phyloP scores from a whole-genome alignment of 2,329 filamentous ascomycete genomes.

The Paecilomyces dactylethromorphus region DNA sequence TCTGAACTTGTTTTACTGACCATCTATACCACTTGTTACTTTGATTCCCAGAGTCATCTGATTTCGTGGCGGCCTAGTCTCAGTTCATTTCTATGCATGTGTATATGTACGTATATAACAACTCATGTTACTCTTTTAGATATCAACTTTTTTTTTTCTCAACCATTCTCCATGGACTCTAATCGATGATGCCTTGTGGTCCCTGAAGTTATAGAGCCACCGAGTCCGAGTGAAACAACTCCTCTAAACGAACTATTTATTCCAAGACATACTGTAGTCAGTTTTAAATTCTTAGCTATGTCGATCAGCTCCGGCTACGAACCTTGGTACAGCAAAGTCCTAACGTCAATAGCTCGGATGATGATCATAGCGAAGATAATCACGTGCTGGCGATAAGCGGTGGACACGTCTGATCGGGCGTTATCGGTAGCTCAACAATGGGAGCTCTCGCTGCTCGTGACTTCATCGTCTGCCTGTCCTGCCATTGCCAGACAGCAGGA shows the following conservation, averaged over 20 bases:
- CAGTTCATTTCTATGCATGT: not conserved
- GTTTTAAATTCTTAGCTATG: too few relatives aligned
- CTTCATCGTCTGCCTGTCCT: not conserved
- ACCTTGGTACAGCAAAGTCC: not conserved
- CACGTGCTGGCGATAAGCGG: not conserved
- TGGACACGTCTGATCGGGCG: not conserved
- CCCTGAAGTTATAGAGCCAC: too few relatives aligned
- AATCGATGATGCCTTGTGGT: too few relatives aligned
- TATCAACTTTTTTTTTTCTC: not conserved
- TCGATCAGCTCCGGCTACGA: too few relatives aligned
- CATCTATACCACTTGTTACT: not conserved
- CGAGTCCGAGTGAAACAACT: too few relatives aligned
- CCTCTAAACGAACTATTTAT: too few relatives aligned
- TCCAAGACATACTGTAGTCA: too few relatives aligned
- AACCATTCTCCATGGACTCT: slow-evolving; percentile 1
- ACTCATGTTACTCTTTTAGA: not conserved
- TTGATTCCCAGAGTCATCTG: not conserved
- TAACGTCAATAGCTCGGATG: slow-evolving; percentile 11
- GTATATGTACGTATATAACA: not conserved
- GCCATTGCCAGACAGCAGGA: not conserved
- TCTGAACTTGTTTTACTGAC: not conserved
- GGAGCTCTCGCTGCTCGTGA: not conserved
- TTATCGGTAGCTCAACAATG: slow-evolving; percentile 3
- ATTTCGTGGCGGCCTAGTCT: not conserved
- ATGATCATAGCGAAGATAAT: slow-evolving; percentile 7